These are phyloP conservation scores for Tilletiopsis washingtonensis DNA, from an alignment of 1,284 basidiomycete genomes.

Conservation along the genomic window DNA sequence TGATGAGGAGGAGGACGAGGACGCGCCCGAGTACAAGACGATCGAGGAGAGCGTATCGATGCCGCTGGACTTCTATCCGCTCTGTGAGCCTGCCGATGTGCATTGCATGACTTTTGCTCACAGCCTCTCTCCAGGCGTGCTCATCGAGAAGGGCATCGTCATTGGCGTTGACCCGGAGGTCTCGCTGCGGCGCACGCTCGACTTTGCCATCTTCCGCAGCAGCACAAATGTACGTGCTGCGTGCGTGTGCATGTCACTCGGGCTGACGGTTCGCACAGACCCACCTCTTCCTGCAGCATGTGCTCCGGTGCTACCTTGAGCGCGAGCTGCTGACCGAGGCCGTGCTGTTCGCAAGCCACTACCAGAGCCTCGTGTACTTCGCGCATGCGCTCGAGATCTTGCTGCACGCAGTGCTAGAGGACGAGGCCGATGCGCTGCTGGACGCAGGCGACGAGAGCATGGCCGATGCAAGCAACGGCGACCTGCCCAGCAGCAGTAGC, in stretches of 20 bases:
- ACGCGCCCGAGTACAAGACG: slow-evolving; percentile 51
- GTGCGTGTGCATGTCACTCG: too few species aligned
- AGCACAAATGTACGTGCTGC: too few species aligned
- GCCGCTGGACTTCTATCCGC: slow-evolving; percentile 83
- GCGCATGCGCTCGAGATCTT: slow-evolving; percentile 88
- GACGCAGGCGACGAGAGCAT: slow-evolving; percentile 8
- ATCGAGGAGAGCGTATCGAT: slow-evolving; percentile 89
- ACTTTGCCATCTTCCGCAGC: slow-evolving; percentile 87
- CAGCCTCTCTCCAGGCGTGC: slow-evolving; percentile 57
- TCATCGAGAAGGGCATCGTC: slow-evolving; percentile 98
- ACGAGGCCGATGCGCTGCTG: slow-evolving; percentile 57
- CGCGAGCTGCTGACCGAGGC: slow-evolving; percentile 51
- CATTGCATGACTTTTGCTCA: slow-evolving; percentile 41
- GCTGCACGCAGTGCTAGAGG: slow-evolving; percentile 84
- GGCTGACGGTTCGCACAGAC: too few species aligned
- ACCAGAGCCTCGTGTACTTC: slow-evolving; percentile 83
- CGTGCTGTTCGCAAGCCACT: slow-evolving; percentile 75
- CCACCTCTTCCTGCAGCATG: slow-evolving; percentile 86
- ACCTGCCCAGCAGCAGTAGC: not conserved
- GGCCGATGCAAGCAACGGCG: not conserved
- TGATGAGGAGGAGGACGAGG: slow-evolving; percentile 38
- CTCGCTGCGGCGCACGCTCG: slow-evolving; percentile 65
- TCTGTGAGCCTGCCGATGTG: slow-evolving; percentile 59
- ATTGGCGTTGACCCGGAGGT: slow-evolving; percentile 89
- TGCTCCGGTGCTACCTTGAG: slow-evolving; percentile 73